phyloP scores from a whole-genome alignment of 345 rosid species.

The Noccaea bulbosa region DNA sequence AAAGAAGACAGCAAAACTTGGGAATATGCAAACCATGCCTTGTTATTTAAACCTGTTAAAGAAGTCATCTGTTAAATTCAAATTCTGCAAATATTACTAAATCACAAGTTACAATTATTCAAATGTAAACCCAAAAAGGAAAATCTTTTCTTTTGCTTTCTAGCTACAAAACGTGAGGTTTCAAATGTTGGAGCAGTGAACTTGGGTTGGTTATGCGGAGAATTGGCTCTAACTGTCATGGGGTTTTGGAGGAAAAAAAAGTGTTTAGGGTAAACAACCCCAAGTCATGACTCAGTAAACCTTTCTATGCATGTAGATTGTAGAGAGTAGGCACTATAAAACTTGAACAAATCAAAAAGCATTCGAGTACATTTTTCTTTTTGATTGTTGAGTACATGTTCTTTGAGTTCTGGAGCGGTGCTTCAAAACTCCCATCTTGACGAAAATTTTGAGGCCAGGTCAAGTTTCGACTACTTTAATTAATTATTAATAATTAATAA shows the following conservation, averaged over 20 bases:
- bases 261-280: background rate
- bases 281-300: background rate
- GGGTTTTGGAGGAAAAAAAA: background rate
- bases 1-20: background rate
- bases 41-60: too few relatives aligned
- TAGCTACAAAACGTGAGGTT: slow-evolving; percentile 1
- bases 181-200: background rate
- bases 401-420: background rate
- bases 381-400: background rate
- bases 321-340: background rate
- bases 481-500: too few relatives aligned
- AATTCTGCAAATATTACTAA: background rate
- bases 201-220: background rate
- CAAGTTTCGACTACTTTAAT: background rate
- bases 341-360: slow-evolving; percentile 4
- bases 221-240: too few relatives aligned
- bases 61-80: background rate
- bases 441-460: background rate
- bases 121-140: background rate
- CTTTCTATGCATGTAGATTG: background rate
- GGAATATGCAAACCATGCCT: background rate
- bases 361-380: background rate
- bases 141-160: too few relatives aligned
- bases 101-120: background rate
- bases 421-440: slow-evolving; percentile 9